A percentile compares a stretch with the other conserved stretches of the same genome.
Evolutionary conservation across 2,329 filamentous ascomycete genomes (phyloP).

Genomic region (Ascochyta koolunga): DNA sequence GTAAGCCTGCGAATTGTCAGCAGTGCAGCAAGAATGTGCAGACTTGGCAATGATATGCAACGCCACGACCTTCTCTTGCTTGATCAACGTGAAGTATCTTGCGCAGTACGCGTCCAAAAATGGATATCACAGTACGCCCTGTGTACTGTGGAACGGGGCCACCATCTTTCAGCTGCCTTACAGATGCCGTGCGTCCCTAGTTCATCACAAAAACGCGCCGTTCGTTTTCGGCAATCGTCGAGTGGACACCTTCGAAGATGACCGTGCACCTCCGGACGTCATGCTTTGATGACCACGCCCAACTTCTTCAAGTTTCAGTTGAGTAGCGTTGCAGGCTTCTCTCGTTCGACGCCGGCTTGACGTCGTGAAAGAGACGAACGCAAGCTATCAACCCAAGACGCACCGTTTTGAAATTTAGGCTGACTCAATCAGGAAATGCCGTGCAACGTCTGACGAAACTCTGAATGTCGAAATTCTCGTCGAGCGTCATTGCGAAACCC

Average conservation of each 20-base stretch:
- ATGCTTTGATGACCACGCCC: constrained; percentile 1
- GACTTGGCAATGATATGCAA: constrained; percentile 15
- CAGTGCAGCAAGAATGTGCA: constrained; percentile 11
- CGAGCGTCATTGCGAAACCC: constrained; percentile 17
- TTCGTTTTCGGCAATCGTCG: constrained; percentile 11
- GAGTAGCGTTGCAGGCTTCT: not conserved
- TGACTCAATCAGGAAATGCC: constrained; percentile 13
- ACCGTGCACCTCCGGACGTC: constrained; percentile 9
- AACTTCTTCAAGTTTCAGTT: not conserved
- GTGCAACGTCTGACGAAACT: constrained; percentile 30
- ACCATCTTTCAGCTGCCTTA: constrained; percentile 14
- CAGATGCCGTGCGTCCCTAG: constrained; percentile 11
- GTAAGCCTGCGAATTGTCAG: constrained; percentile 11
- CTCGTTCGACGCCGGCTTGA: constrained; percentile 1
- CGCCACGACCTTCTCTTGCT: constrained; percentile 3
- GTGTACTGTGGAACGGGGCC: constrained; percentile 9
- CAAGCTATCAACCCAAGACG: not conserved
- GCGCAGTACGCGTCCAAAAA: constrained; percentile 9
- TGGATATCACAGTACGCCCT: constrained; percentile 7
- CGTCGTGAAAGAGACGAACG: not conserved
- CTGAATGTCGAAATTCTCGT: constrained; percentile 19
- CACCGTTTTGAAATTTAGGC: not conserved
- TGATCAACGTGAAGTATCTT: constrained; percentile 1
- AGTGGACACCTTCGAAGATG: not conserved
- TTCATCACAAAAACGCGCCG: constrained; percentile 1